These are phyloP conservation scores for Coniferiporia sulphurascens DNA, from an alignment of 1,284 basidiomycete genomes.

Conservation along the genomic window DNA sequence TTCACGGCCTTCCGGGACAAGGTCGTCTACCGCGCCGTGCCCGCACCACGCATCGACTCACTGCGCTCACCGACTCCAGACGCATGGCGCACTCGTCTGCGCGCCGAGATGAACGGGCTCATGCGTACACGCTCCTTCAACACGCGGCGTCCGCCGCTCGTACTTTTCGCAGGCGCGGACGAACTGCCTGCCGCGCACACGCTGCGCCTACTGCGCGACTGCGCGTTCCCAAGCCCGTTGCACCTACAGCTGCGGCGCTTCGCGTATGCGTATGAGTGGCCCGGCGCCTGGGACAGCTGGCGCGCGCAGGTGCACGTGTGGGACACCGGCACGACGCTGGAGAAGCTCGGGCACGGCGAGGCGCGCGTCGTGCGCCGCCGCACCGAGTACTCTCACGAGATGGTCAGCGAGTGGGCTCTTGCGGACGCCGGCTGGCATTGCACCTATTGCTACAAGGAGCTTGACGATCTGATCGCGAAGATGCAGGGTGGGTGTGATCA, in stretches of 20 bases:
- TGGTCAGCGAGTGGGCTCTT: slow-evolving; percentile 30
- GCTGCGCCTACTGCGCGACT: slow-evolving; percentile 32
- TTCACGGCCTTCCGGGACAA: slow-evolving; percentile 25
- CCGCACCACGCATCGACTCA: slow-evolving; percentile 17
- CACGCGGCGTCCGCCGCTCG: slow-evolving; percentile 21
- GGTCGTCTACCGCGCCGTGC: slow-evolving; percentile 24
- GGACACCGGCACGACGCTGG: slow-evolving; percentile 15
- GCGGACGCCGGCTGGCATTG: slow-evolving; percentile 29
- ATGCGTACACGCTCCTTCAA: slow-evolving; percentile 10
- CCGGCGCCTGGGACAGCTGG: slow-evolving; percentile 28
- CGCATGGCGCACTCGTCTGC: slow-evolving; percentile 16
- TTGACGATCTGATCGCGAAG: slow-evolving; percentile 30
- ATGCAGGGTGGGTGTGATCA: slow-evolving; percentile 25
- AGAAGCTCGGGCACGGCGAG: slow-evolving; percentile 1
- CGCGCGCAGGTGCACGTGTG: slow-evolving; percentile 30
- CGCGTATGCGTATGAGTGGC: slow-evolving; percentile 37
- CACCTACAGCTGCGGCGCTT: slow-evolving; percentile 38
- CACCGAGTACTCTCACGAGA: slow-evolving; percentile 29
- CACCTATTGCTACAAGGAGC: slow-evolving; percentile 33
- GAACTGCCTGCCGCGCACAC: slow-evolving; percentile 35
- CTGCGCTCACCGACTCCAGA: slow-evolving; percentile 20
- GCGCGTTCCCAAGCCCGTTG: slow-evolving; percentile 29
- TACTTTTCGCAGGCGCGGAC: slow-evolving; percentile 39
- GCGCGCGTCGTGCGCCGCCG: slow-evolving; percentile 5
- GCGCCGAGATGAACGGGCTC: slow-evolving; percentile 11